Base-by-base conservation (phyloP, 495 filamentous ascomycete species). In the Collariella sp. region DNA sequence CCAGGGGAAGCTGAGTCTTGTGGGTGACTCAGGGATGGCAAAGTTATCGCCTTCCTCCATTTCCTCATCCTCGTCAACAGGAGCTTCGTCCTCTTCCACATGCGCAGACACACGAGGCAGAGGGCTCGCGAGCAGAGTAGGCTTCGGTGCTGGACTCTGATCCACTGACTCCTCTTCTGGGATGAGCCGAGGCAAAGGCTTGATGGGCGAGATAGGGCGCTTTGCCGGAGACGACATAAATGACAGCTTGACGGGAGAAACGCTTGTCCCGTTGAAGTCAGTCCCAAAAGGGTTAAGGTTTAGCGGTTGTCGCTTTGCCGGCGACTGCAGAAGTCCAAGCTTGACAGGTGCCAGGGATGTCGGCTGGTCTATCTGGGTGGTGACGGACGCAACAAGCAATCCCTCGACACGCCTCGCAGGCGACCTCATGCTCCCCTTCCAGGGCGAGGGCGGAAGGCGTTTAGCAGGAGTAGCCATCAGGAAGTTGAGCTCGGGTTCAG, bases 181-280 rank as follows among this genome's bases (percentile, higher is more conserved):
- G n/a, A 50, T 49, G n/a, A 2, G 11, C 4, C 29, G 33, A 1
- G 55, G 52, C 36, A 58, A 16, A 0, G 51, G 43, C 50, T 74
- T 76, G 13, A 69, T 66, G 1, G 76, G 70, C 5, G 74, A 66
- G 22, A 71, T 60, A 26, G 70, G 67, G 7, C 75, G 69, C 62
- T 77, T 74, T 2, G 76, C 73, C 13, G 77, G 76, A 7, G 76
- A 78, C 16, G 71, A 66, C 16, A 79, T 64, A 20, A 72, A 57
- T 2, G 73, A 70, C 22, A 59, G 61, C 55, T 76, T 78, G 46
- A 72, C 61, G 0, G 70, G 62, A n/a, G 72, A 64, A 15, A 41
- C 10, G 19, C 31, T 42, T 15, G 52, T 19, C 9, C 54, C 46
- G 12, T 7, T 34, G 5, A 31, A 38, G n/a, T 41, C 47, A 13